Conservation (phyloP, 768 basidiomycete species). For the Boletus eberwhitei region DNA sequence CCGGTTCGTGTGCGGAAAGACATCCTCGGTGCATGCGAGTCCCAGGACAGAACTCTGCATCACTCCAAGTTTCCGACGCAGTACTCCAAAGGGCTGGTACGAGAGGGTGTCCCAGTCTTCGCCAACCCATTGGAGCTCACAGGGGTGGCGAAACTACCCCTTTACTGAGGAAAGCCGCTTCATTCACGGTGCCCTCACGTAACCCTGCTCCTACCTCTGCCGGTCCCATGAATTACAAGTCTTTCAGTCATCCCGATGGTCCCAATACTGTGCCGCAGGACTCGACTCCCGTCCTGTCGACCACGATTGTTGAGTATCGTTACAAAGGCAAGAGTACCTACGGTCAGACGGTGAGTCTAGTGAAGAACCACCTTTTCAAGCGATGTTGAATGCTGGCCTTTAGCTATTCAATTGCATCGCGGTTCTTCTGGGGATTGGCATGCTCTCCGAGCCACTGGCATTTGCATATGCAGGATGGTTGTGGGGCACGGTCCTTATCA, state of each 20-base stretch:
- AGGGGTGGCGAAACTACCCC: conserved; percentile 33
- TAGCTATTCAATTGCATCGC: conserved; percentile 90
- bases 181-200: conserved; percentile 29
- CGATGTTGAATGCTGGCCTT: conserved; percentile 2
- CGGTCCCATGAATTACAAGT: neutral
- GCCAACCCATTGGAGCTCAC: neutral
- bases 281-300: neutral
- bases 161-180: conserved; percentile 38
- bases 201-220: neutral
- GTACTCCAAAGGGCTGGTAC: conserved; percentile 23
- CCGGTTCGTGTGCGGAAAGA: conserved; percentile 6
- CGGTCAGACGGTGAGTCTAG: conserved; percentile 59
- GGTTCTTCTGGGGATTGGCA: conserved; percentile 82
- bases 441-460: conserved; percentile 86
- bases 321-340: conserved; percentile 64
- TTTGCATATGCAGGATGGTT: conserved; percentile 93
- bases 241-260: neutral
- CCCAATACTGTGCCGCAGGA: neutral
- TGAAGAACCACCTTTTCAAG: neutral
- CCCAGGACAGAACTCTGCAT: neutral
- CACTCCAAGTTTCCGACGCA: conserved; percentile 15
- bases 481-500: conserved; percentile 66
- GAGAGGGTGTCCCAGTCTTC: neutral
- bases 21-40: neutral
- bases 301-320: conserved; percentile 14